Conservation (phyloP, 768 basidiomycete species). For the Hygrocybe coccinea region DNA sequence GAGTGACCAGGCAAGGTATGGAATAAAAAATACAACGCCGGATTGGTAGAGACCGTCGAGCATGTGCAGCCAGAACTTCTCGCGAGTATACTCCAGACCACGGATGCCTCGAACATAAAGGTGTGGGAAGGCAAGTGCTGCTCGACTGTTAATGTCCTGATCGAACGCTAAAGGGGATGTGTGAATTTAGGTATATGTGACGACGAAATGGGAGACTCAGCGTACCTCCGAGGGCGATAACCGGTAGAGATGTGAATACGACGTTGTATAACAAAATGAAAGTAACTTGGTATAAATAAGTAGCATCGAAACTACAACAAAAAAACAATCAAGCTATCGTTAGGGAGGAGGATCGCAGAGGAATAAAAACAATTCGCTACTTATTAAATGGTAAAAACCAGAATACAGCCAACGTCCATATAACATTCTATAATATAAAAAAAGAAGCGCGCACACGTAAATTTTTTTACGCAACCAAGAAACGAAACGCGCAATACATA, state of each 20-base stretch:
- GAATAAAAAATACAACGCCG: slow-evolving; percentile 78
- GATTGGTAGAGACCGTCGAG: slow-evolving; percentile 93
- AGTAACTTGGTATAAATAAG: slow-evolving; percentile 92
- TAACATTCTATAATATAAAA: slow-evolving; percentile 57
- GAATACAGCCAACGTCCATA: slow-evolving; percentile 91
- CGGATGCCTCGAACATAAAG: slow-evolving; percentile 94
- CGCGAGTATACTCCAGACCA: slow-evolving; percentile 86
- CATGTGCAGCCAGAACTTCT: slow-evolving; percentile 95
- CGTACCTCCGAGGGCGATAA: slow-evolving; percentile 86
- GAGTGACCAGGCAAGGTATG: slow-evolving; percentile 67
- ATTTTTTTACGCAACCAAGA: slow-evolving; percentile 9
- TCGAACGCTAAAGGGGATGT: slow-evolving; percentile 66
- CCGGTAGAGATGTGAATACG: slow-evolving; percentile 90
- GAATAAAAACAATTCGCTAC: slow-evolving; percentile 37
- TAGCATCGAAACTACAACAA: slow-evolving; percentile 75
- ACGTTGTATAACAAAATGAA: slow-evolving; percentile 90
- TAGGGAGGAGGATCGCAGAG: neutral
- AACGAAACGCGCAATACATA: slow-evolving; percentile 25
- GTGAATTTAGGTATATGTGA: slow-evolving; percentile 2
- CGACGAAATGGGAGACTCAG: slow-evolving; percentile 15
- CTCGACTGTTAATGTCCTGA: slow-evolving; percentile 88
- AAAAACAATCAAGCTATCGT: slow-evolving; percentile 1
- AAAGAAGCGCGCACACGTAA: too few relatives aligned
- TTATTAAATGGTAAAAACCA: slow-evolving; percentile 90
- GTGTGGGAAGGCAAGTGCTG: slow-evolving; percentile 87